Conservation (phyloP, 148 eudicot genomes). For the Talinum fruticosum region DNA sequence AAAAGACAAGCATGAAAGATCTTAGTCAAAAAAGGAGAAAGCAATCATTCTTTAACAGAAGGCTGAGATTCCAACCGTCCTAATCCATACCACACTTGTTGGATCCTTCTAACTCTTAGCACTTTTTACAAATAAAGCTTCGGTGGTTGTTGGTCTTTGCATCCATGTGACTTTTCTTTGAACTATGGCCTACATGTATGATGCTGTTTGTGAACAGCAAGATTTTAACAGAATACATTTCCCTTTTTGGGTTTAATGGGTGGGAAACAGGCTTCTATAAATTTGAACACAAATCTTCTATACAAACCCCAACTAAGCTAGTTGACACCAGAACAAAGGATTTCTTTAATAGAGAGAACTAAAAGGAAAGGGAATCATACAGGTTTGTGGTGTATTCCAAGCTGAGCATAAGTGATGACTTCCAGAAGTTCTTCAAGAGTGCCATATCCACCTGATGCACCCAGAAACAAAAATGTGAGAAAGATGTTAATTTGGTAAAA, state of each 20-base stretch:
- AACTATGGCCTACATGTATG: constrained; percentile 6
- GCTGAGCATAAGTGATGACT: constrained; percentile 91
- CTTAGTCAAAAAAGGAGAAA: constrained; percentile 25
- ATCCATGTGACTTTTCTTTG: background rate
- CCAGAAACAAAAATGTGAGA: background rate
- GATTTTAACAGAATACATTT: background rate
- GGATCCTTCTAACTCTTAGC: constrained; percentile 15
- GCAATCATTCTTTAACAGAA: constrained; percentile 34
- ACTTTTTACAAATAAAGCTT: background rate
- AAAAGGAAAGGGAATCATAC: constrained; percentile 35
- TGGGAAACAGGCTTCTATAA: too few species aligned
- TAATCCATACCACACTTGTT: constrained; percentile 26
- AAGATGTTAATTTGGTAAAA: background rate
- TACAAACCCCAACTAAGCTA: background rate
- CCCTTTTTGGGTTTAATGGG: background rate
- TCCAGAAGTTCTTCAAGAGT: constrained; percentile 89
- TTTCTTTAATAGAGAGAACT: background rate
- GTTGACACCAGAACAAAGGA: background rate
- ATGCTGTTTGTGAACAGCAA: background rate
- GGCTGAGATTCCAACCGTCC: constrained; percentile 30
- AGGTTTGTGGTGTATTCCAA: constrained; percentile 87
- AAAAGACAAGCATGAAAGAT: constrained; percentile 21
- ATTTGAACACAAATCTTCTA: background rate
- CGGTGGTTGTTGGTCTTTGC: background rate
- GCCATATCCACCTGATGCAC: constrained; percentile 76